Percentiles rank a stretch among this genome's conserved stretches.
These are phyloP conservation scores for Bombardia bombarda DNA, from an alignment of 495 filamentous ascomycete species.

Conservation along the genomic window DNA sequence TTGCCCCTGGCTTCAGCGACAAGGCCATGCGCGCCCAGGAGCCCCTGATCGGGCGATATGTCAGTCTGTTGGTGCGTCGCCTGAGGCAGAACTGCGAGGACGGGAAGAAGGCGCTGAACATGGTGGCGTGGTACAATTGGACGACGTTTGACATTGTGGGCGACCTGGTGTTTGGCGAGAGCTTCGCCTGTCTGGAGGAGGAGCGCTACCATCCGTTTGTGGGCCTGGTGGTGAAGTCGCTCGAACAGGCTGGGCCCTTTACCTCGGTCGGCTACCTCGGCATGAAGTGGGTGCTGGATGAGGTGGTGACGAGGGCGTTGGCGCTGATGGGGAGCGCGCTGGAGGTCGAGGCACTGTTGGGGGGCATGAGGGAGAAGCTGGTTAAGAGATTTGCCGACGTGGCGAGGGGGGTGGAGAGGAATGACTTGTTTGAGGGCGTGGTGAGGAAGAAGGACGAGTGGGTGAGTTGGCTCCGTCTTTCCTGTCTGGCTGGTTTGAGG, in stretches of 20 bases:
- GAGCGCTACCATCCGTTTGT: conserved; percentile 27
- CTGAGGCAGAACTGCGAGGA: conserved; percentile 15
- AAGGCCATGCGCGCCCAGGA: conserved; percentile 31
- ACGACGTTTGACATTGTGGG: conserved; percentile 53
- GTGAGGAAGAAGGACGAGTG: not conserved
- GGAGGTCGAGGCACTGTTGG: not conserved
- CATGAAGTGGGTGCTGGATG: conserved; percentile 3
- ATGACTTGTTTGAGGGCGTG: conserved; percentile 1
- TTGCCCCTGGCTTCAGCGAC: conserved; percentile 43
- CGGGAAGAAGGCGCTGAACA: conserved; percentile 18
- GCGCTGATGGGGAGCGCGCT: conserved; percentile 4
- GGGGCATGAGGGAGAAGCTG: not conserved
- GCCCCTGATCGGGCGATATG: conserved; percentile 25
- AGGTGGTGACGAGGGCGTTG: not conserved
- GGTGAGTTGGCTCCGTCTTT: not conserved
- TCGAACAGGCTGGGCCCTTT: conserved; percentile 18
- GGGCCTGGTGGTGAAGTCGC: conserved; percentile 18
- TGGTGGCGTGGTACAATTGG: conserved; percentile 43
- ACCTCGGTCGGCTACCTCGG: conserved; percentile 18
- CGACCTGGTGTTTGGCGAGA: conserved; percentile 46
- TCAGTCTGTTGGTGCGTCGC: conserved; percentile 31
- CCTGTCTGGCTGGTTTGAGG: not conserved
- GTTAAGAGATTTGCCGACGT: not conserved
- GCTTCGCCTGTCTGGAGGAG: conserved; percentile 41
- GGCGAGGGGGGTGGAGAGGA: conserved; percentile 2